These are phyloP conservation scores for Acanthamoeba castellanii DNA, from an alignment of 208 protist genomes.

Conservation along the genomic window DNA sequence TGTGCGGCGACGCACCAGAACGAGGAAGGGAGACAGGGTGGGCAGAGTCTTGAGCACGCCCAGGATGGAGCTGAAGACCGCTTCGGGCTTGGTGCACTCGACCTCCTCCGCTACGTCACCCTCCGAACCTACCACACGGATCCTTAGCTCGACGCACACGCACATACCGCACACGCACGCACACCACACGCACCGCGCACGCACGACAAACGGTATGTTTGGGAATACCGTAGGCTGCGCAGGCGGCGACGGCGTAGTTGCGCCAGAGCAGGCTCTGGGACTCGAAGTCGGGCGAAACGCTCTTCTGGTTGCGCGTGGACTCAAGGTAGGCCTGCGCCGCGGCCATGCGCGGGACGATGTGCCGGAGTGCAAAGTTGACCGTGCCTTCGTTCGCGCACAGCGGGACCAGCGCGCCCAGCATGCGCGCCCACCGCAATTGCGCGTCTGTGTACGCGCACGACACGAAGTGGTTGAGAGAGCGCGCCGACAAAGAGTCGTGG, in stretches of 20 bases:
- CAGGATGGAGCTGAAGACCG: slow-evolving; percentile 14
- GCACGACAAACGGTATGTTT: not conserved
- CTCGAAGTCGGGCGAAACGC: slow-evolving; percentile 22
- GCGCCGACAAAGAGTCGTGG: not conserved
- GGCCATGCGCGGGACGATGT: slow-evolving; percentile 50
- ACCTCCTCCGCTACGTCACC: not conserved
- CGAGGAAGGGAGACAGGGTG: not conserved
- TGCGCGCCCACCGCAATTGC: slow-evolving; percentile 21
- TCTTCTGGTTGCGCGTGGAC: slow-evolving; percentile 62
- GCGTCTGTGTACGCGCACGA: not conserved
- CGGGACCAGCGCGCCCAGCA: slow-evolving; percentile 44
- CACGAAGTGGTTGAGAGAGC: not conserved
- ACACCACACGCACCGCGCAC: not conserved
- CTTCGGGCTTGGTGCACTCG: not conserved
- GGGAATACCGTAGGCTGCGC: slow-evolving; percentile 16
- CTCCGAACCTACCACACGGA: not conserved
- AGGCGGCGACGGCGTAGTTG: slow-evolving; percentile 62
- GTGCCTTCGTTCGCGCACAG: slow-evolving; percentile 52
- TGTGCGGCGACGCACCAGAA: not conserved
- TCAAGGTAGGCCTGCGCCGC: slow-evolving; percentile 54
- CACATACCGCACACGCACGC: not conserved
- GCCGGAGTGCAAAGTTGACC: slow-evolving; percentile 32
- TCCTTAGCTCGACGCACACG: not conserved
- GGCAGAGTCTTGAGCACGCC: slow-evolving; percentile 16
- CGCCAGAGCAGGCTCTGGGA: slow-evolving; percentile 56